These are phyloP conservation scores for Ogataea hybrid DNA, from an alignment of 1,139 yeast genomes.

Conservation along the genomic window DNA sequence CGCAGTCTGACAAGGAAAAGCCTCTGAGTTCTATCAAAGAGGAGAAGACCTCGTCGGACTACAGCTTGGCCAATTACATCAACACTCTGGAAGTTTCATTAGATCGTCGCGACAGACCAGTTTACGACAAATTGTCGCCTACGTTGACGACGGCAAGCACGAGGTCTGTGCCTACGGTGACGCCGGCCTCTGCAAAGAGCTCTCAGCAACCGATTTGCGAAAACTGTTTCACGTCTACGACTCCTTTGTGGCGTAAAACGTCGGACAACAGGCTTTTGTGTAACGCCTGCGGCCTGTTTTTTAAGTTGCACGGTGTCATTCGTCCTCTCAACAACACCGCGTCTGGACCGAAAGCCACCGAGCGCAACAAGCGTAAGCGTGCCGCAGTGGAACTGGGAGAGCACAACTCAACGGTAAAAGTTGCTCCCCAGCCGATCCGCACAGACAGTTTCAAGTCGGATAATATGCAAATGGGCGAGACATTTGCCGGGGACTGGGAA, in stretches of 20 bases:
- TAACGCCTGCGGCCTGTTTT: slow-evolving; percentile 59
- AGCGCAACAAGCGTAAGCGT: slow-evolving; percentile 8
- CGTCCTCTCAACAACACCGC: slow-evolving; percentile 41
- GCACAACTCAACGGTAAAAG: slow-evolving; percentile 14
- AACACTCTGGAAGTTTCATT: slow-evolving; percentile 31
- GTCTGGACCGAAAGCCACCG: slow-evolving; percentile 5
- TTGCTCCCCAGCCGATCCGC: slow-evolving; percentile 8
- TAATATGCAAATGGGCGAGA: slow-evolving; percentile 33
- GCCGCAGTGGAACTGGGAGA: slow-evolving; percentile 4
- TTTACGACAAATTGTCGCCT: slow-evolving; percentile 5
- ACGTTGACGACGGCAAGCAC: slow-evolving; percentile 15
- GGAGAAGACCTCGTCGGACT: slow-evolving; percentile 13
- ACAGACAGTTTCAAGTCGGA: slow-evolving; percentile 18
- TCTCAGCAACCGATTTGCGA: slow-evolving; percentile 38
- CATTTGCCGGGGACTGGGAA: slow-evolving; percentile 33
- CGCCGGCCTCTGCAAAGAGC: slow-evolving; percentile 6
- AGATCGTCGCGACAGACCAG: slow-evolving; percentile 21
- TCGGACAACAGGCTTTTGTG: slow-evolving; percentile 51
- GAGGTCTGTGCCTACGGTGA: slow-evolving; percentile 9
- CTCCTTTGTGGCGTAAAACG: slow-evolving; percentile 61
- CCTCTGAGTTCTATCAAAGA: neutral
- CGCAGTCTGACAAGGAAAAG: slow-evolving; percentile 3
- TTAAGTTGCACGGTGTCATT: slow-evolving; percentile 56
- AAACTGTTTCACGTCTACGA: slow-evolving; percentile 55
- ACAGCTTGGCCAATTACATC: slow-evolving; percentile 29